Evolutionary conservation across 208 protist genomes (phyloP), one percentile per base, ranked within the genome.

Genomic region (Herpetomonas tarakana): DNA sequence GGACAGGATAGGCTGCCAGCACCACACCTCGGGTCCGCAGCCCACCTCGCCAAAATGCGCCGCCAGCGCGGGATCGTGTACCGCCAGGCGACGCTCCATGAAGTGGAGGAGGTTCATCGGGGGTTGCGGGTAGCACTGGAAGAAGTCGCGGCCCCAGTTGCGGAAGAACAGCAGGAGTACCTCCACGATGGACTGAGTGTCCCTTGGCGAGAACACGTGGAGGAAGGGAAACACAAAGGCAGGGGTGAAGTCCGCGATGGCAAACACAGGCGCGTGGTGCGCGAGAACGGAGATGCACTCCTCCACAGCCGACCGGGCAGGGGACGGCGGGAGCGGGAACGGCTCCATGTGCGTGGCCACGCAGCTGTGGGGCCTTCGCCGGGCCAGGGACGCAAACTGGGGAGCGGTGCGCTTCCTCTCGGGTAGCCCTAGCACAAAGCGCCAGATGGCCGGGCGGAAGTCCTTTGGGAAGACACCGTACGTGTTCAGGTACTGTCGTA

Each of bases 81-180:
- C 30, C 2, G 57, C 45, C 25, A 97, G 72, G 24, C 81, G 41
- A 24, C 72, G 72, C 25, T 76, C 67, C 38, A 95, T 55, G 24
- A 86, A 78, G 3, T 72, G 55, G 16, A 81, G 66, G 28, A 93
- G 47, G 18, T 47, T n/a, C 30, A 76, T 56, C 16, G 91, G 85
- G 16, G 71, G 67, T 14, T 83, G 76, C 3, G 91, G 88, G 60
- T 95, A 92, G 67, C 74, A 90, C 22, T 74, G 38, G 58, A 95
- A 92, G 58, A 82, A 94, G 18, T 93, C 82, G 9, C 66, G 21
- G 1, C 89, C 87, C 86, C 86, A 92, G 58, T 97, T 97, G 7
- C 44, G 66, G 28, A 95, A 79, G 41, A 93, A 80, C 1, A 76
- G 38, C 35, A 97, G 63, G 25, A 79, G 52, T 11, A 85, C 49